Evolutionary conservation across 2,329 filamentous ascomycete genomes (phyloP).

Genomic region (Pyricularia pennisetigena): DNA sequence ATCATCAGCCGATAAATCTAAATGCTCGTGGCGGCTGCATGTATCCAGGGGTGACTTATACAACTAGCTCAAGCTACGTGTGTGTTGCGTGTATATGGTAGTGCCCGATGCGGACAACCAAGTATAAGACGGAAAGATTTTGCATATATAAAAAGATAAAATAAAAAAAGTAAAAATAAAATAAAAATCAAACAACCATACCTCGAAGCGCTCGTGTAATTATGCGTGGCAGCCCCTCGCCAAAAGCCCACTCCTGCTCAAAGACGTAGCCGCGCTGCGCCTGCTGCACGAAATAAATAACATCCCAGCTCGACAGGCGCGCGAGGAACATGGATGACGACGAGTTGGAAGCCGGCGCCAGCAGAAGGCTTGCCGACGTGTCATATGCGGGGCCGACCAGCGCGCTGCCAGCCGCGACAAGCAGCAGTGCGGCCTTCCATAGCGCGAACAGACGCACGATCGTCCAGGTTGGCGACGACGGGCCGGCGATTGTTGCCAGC

Average conservation of each 20-base stretch:
- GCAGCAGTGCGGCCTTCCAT: slow-evolving; percentile 62
- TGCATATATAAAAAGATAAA: too few species aligned
- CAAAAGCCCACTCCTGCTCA: slow-evolving; percentile 85
- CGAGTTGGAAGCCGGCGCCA: slow-evolving; percentile 15
- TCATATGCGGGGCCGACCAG: slow-evolving; percentile 58
- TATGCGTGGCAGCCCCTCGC: slow-evolving; percentile 33
- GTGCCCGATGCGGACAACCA: too few species aligned
- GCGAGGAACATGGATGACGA: slow-evolving; percentile 28
- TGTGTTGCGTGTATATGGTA: neutral
- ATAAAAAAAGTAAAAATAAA: too few species aligned
- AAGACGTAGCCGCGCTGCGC: slow-evolving; percentile 56
- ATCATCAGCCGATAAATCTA: neutral
- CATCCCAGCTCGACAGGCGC: slow-evolving; percentile 69
- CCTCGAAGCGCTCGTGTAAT: slow-evolving; percentile 26
- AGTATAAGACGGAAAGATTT: neutral
- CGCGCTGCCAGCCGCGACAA: slow-evolving; percentile 42
- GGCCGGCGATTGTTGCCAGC: slow-evolving; percentile 1
- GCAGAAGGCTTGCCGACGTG: slow-evolving; percentile 55
- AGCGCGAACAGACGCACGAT: slow-evolving; percentile 33
- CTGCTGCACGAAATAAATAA: slow-evolving; percentile 60
- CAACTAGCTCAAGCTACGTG: neutral
- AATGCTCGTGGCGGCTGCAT: neutral
- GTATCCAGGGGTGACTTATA: neutral
- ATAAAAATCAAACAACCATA: slow-evolving; percentile 12
- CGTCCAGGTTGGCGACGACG: slow-evolving; percentile 16